phyloP scores from a whole-genome alignment of 2,329 filamentous ascomycete species.

The Sclerotinia nivalis region DNA sequence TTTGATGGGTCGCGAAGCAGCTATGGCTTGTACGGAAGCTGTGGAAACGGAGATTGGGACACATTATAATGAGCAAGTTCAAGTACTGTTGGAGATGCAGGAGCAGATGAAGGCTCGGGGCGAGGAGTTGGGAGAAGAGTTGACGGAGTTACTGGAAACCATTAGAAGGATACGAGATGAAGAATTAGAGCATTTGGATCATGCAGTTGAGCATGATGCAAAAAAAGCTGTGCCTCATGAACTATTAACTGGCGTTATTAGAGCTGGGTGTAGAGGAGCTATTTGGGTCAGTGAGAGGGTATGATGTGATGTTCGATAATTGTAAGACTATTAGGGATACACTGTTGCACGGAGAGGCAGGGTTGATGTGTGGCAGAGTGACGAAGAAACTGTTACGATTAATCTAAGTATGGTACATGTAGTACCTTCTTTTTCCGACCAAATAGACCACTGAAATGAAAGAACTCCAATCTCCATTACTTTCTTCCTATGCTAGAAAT shows the following conservation, averaged over 20 bases:
- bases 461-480: conserved; percentile 20
- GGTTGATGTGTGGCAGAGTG: conserved; percentile 4
- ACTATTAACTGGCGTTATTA: conserved; percentile 81
- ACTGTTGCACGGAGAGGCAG: background rate
- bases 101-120: conserved; percentile 72
- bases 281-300: conserved; percentile 87
- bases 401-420: conserved; percentile 16
- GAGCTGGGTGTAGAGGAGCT: conserved; percentile 85
- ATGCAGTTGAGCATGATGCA: conserved; percentile 90
- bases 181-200: conserved; percentile 94
- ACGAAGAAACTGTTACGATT: conserved; percentile 2
- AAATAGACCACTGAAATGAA: conserved; percentile 19
- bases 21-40: conserved; percentile 98
- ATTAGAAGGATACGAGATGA: conserved; percentile 88
- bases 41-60: conserved; percentile 97
- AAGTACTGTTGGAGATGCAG: conserved; percentile 78
- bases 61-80: conserved; percentile 93
- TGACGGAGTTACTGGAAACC: conserved; percentile 69
- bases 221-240: conserved; percentile 89
- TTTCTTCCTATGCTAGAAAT: conserved; percentile 20
- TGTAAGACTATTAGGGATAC: conserved; percentile 15
- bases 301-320: conserved; percentile 42
- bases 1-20: conserved; percentile 84
- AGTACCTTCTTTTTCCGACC: background rate
- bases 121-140: conserved; percentile 77